Evolutionary conservation across 192 early-diverging fungal species (phyloP).

Genomic region (Mortierella claussenii): DNA sequence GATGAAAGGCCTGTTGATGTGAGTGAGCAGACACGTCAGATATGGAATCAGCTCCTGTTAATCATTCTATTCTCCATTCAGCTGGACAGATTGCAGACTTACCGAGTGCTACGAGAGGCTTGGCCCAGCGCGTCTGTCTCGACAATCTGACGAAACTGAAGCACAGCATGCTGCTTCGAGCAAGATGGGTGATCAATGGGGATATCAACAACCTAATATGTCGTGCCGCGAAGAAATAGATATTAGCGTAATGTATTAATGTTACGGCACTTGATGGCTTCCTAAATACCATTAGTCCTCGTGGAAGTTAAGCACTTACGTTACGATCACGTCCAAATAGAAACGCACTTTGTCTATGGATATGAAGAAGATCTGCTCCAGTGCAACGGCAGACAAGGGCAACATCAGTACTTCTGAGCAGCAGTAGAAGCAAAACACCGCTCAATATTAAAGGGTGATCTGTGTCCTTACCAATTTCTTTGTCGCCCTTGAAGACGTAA

Average conservation of each 20-base stretch:
- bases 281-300: too few relatives aligned
- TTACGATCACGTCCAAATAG: conserved; percentile 87
- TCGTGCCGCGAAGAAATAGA: background rate
- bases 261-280: too few relatives aligned
- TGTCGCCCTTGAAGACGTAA: conserved; percentile 94
- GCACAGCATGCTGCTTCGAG: conserved; percentile 93
- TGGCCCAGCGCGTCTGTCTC: conserved; percentile 61
- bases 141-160: conserved; percentile 84
- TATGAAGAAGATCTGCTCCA: conserved; percentile 88
- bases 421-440: too few relatives aligned
- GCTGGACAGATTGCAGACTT: conserved; percentile 67
- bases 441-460: too few relatives aligned
- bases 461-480: conserved; percentile 75
- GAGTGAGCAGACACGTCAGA: too few relatives aligned
- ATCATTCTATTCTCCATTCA: too few relatives aligned
- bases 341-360: conserved; percentile 88
- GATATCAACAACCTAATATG: conserved; percentile 80
- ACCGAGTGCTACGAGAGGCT: conserved; percentile 48
- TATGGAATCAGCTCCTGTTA: too few relatives aligned
- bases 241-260: conserved; percentile 1
- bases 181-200: conserved; percentile 96
- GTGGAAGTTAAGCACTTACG: conserved; percentile 63
- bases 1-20: conserved; percentile 93
- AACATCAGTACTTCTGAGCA: too few relatives aligned
- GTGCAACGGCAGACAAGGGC: too few relatives aligned